These are phyloP conservation scores for Serendipita sp. DNA, from an alignment of 768 basidiomycete genomes.

Conservation along the genomic window DNA sequence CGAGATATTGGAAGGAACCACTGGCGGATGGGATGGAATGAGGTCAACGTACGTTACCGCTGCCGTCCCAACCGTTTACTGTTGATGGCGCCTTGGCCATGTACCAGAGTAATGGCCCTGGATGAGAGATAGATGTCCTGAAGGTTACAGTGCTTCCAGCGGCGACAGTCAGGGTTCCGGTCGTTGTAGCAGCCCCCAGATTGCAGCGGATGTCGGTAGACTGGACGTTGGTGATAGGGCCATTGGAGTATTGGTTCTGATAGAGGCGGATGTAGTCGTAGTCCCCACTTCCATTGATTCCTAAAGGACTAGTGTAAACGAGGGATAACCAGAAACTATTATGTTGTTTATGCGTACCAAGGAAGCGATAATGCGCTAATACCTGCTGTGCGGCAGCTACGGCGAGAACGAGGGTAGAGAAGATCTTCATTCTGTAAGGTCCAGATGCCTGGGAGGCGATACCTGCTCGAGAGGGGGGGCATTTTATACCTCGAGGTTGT, in stretches of 20 bases:
- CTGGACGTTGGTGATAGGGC: background rate
- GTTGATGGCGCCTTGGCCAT: background rate
- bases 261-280: background rate
- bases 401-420: background rate
- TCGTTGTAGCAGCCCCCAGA: background rate
- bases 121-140: conserved; percentile 3
- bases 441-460: background rate
- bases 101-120: conserved; percentile 4
- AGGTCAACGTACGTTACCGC: background rate
- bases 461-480: too few relatives aligned
- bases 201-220: conserved; percentile 8
- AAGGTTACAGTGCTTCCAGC: conserved; percentile 2
- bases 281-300: background rate
- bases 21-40: too few relatives aligned
- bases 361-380: background rate
- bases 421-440: background rate
- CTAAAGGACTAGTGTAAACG: background rate
- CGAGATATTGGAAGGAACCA: too few relatives aligned
- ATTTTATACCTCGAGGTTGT: too few relatives aligned
- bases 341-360: background rate
- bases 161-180: conserved; percentile 3
- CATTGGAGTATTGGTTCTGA: conserved; percentile 3
- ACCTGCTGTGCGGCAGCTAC: background rate
- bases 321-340: background rate
- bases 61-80: conserved; percentile 3